Evolutionary conservation across 2,329 filamentous ascomycete species (phyloP), one percentile per base, ranked within the genome.

Genomic region (Xylariaceae sp.): DNA sequence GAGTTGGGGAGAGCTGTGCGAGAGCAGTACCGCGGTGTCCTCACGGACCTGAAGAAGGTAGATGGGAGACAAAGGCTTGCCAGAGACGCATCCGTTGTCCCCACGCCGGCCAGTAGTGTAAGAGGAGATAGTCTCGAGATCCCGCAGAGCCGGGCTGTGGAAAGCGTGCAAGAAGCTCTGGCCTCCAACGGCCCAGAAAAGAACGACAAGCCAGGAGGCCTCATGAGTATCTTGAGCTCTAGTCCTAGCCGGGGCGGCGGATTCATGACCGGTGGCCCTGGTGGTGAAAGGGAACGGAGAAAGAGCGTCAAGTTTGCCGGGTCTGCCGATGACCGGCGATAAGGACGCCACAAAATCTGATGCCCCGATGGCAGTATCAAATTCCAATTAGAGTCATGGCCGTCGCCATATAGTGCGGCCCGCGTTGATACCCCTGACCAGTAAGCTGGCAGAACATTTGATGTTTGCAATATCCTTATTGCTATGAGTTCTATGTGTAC

Each of bases 221-320:
- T 74, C 2, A 51, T 76, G 11, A 70, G 73, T 41, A 70, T 74
- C 4, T 48, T 76, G 3, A 73, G 73, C 47, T 71, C 70, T 0
- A 77, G 72, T 38, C 73, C 73, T 1, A 69, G 54, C n/a, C 53
- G 56, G 2, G 38, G 45, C 11, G 41, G 50, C 28, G 44, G 41
- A n/a, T 42, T 39, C 9, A 33, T 36, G 0, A 26, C 21, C 14
- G 27, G 45, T 45, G 39, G 56, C 3, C 59, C 48, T 17, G 57
- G 57, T 2, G 56, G 54, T 1, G 70, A 73, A 32, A 59, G 74
- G 41, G 77, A 80, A 55, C 65, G 75, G 47, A 67, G 76, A 55
- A 81, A 80, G 68, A 81, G 76, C 47, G 78, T 82, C 50, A 82
- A 81, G 62, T 78, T 81, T 59, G 71, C 69, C 2, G 65, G 64